Percentiles rank a stretch among this genome's conserved stretches.
These are phyloP conservation scores for Pulveroboletus sp. DNA, from an alignment of 768 basidiomycete species.

Conservation along the genomic window DNA sequence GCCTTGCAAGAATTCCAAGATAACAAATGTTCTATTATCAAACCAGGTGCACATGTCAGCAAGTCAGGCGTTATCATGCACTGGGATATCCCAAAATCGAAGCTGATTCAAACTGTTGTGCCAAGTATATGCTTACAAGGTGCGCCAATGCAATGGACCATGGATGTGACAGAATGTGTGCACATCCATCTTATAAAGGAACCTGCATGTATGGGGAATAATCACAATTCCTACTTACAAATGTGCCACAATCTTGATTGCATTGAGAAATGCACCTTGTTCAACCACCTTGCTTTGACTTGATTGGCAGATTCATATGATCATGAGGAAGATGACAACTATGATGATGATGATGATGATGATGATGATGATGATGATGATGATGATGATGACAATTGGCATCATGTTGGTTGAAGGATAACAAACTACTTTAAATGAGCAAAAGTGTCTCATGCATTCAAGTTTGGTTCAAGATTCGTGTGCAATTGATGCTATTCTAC, in stretches of 20 bases:
- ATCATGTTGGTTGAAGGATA: background rate
- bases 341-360: background rate
- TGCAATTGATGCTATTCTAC: background rate
- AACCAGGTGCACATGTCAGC: too few relatives aligned
- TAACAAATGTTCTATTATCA: background rate
- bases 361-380: too few relatives aligned
- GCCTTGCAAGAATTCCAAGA: background rate
- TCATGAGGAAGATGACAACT: background rate
- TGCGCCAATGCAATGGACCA: background rate
- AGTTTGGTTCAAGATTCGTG: background rate
- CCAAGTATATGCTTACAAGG: background rate
- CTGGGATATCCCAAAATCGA: background rate
- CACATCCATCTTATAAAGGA: background rate
- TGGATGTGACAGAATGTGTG: background rate
- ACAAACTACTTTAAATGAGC: background rate
- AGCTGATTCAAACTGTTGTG: background rate
- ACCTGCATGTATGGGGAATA: background rate
- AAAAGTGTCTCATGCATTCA: background rate
- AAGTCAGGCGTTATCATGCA: background rate
- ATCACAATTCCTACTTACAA: background rate
- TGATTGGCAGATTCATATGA: too few relatives aligned
- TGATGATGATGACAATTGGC: too few relatives aligned
- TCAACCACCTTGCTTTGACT: background rate
- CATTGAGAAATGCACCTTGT: background rate
- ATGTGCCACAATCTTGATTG: background rate